phyloP scores from a whole-genome alignment of 768 basidiomycete genomes.

The Rhodosporidiobolus sp. region DNA sequence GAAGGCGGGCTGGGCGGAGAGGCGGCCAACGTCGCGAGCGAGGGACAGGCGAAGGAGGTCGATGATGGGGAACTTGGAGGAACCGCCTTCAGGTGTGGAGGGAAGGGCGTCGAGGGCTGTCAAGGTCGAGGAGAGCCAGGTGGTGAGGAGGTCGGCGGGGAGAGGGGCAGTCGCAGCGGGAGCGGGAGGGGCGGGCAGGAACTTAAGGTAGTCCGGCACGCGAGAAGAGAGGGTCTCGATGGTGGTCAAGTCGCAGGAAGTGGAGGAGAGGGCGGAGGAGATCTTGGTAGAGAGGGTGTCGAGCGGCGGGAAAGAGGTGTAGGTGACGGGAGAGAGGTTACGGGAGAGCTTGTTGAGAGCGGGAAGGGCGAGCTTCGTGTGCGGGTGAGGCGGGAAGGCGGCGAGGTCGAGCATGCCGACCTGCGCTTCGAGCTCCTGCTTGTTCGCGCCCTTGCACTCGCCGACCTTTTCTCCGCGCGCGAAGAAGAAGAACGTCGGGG shows the following conservation, averaged over 20 bases:
- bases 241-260: conserved; percentile 45
- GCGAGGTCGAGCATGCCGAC: conserved; percentile 70
- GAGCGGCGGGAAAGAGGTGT: conserved; percentile 65
- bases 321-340: conserved; percentile 72
- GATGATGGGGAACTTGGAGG: conserved; percentile 71
- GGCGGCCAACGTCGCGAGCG: conserved; percentile 49
- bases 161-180: background rate
- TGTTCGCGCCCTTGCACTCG: conserved; percentile 71
- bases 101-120: conserved; percentile 52
- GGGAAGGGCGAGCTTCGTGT: conserved; percentile 61
- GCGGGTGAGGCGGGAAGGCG: conserved; percentile 79
- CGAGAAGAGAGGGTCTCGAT: conserved; percentile 56
- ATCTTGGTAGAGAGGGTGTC: conserved; percentile 66
- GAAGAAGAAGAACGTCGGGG: conserved; percentile 89
- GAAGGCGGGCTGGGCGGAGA: conserved; percentile 6
- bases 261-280: conserved; percentile 55
- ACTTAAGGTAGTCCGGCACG: conserved; percentile 65
- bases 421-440: conserved; percentile 66
- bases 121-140: conserved; percentile 48
- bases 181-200: conserved; percentile 11
- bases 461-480: conserved; percentile 66
- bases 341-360: conserved; percentile 49
- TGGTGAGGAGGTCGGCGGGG: conserved; percentile 10
- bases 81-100: background rate
- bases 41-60: conserved; percentile 81